Evolutionary conservation across 2,329 filamentous ascomycete species (phyloP).

Genomic region (Emergomyces orientalis): DNA sequence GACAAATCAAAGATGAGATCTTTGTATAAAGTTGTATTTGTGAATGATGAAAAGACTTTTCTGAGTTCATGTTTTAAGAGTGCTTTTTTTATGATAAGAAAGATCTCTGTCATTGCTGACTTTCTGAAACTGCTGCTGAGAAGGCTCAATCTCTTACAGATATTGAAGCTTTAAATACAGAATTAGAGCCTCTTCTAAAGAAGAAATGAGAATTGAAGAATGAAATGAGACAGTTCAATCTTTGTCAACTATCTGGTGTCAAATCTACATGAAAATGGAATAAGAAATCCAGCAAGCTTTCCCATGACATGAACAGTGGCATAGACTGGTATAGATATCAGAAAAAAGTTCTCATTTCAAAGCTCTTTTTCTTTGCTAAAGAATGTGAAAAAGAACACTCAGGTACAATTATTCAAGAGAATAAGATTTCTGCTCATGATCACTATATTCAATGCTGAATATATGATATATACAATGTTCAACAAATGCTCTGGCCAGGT

Average conservation of each 20-base stretch:
- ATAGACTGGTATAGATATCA: too few relatives aligned
- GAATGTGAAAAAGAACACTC: too few relatives aligned
- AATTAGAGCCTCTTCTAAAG: background rate
- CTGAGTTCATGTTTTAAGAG: too few relatives aligned
- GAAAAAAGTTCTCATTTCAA: background rate
- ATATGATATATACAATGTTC: too few relatives aligned
- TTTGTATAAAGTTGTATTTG: too few relatives aligned
- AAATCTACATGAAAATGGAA: slow-evolving; percentile 16
- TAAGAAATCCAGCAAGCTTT: slow-evolving; percentile 14
- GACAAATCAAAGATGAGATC: too few relatives aligned
- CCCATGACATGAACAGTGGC: slow-evolving; percentile 11
- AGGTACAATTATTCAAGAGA: too few relatives aligned
- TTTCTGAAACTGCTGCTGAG: background rate
- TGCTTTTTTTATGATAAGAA: too few relatives aligned
- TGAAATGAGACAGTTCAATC: slow-evolving; percentile 13
- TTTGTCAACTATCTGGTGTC: slow-evolving; percentile 9
- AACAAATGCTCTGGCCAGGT: too few relatives aligned
- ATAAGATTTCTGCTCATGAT: too few relatives aligned
- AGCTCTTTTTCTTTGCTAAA: background rate
- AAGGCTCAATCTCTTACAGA: background rate
- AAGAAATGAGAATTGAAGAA: slow-evolving; percentile 9
- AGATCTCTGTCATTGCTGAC: background rate
- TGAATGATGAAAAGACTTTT: too few relatives aligned
- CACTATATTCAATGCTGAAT: too few relatives aligned
- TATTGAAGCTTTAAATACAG: background rate